Percentiles rank a stretch among this genome's conserved stretches.
These are phyloP conservation scores for Crithidia acanthocephali DNA, from an alignment of 208 protist genomes.

Conservation along the genomic window DNA sequence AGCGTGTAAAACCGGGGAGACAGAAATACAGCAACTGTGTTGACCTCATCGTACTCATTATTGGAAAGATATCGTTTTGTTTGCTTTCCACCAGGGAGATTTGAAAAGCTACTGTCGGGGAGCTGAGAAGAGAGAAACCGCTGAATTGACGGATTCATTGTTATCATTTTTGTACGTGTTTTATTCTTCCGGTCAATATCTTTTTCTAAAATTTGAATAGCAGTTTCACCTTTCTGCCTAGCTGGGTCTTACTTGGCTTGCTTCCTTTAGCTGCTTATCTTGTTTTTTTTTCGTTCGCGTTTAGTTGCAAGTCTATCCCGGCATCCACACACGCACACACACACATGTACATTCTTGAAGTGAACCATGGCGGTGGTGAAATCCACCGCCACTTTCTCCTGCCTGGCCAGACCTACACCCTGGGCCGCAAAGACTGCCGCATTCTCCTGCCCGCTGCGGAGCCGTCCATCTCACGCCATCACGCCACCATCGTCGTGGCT, in stretches of 20 bases:
- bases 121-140: no score
- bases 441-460: conserved; percentile 60
- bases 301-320: not conserved
- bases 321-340: not conserved
- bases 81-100: no score
- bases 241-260: no score
- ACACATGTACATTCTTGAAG: conserved; percentile 69
- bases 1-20: no score
- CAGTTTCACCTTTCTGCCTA: no score
- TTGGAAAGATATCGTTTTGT: no score
- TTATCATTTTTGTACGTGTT: conserved; percentile 16
- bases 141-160: not conserved
- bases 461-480: conserved; percentile 78
- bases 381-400: conserved; percentile 70
- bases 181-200: not conserved
- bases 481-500: conserved; percentile 56
- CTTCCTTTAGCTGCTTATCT: no score
- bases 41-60: no score
- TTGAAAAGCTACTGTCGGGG: no score
- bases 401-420: conserved; percentile 59
- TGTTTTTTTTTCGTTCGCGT: not conserved
- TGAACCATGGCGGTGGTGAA: conserved; percentile 68
- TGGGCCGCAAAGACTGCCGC: conserved; percentile 74
- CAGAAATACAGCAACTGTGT: no score
- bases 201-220: no score